Base-by-base conservation (phyloP, 306 rosid species). In the Dryas alaskensis region DNA sequence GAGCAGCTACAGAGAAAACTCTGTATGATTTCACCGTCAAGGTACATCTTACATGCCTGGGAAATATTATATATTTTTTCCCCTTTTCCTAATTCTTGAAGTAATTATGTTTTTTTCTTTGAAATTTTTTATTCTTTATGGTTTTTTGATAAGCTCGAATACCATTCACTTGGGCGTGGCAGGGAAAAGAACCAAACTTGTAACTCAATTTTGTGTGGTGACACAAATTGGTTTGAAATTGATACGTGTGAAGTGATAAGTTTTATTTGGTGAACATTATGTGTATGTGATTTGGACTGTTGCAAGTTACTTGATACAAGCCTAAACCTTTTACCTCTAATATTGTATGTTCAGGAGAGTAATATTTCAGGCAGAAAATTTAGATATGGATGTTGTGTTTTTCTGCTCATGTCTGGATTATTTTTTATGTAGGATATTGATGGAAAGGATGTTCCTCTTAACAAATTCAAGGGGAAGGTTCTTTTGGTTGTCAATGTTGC, bases 401-500 rank as follows among this genome's bases (percentile, higher is more conserved):
- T 45, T 3, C 51, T 44, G 14, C 61, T 78, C 39, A 48, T 49
- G 57, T 7, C 7, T 45, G 60, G 60, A 19, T 39, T 39, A 54
- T 73, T 22, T 10, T 66, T 16, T 0, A 73, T 69, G 84, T 78
- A 95, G 99, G 98, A 95, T 81, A 92, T 95, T 81, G 99, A 95
- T 70, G 81, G 58, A 61, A 95, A 90, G 65, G 98, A 92, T 81
- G 87, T 92, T 76, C 5, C 87, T 82, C 92, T 95, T 58, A 85
- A 76, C 89, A 95, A 87, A 51, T 95, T 88, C 73, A 95, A 92
- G 85, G 96, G 97, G 74, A 95, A 95, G 86, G 96, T 82, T 88
- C 90, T 92, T 7, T 81, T 95, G 89, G 81, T 95, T 67, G 99
- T 95, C 73, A 95, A 95, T 65, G 99, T 95, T 82, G 99, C 99